Evolutionary conservation across 495 filamentous ascomycete species (phyloP).

Genomic region (Neurospora sp.): DNA sequence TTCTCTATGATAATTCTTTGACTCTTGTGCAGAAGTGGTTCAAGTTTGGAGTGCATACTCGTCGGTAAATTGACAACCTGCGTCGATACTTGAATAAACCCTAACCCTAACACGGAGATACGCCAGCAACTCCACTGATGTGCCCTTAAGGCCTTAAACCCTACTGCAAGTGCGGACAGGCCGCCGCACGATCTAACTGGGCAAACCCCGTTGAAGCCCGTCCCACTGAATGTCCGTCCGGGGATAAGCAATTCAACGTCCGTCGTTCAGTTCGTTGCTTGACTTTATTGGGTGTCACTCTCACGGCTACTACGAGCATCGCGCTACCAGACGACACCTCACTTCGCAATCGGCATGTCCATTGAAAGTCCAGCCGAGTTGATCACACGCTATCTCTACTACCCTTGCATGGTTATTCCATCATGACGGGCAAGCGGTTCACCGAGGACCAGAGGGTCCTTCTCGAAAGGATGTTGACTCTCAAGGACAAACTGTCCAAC

Average conservation of each 20-base stretch:
- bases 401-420: neutral
- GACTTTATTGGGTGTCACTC: neutral
- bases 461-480: conserved; percentile 11
- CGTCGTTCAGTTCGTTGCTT: neutral
- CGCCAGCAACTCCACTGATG: neutral
- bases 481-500: conserved; percentile 15
- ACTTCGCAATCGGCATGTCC: neutral
- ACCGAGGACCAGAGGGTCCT: conserved; percentile 12
- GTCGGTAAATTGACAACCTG: neutral
- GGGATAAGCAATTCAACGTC: neutral
- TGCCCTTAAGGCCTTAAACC: neutral
- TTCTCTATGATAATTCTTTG: neutral
- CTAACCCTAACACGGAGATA: neutral
- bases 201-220: neutral
- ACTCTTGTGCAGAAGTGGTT: neutral
- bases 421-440: conserved; percentile 18
- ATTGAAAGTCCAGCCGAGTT: neutral
- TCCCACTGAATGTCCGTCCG: neutral
- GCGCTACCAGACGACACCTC: neutral
- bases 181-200: neutral
- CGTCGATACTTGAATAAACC: neutral
- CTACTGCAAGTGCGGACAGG: neutral
- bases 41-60: neutral
- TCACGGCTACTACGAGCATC: neutral
- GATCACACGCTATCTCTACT: neutral